Evolutionary conservation across 2,329 filamentous ascomycete genomes (phyloP).

Genomic region (Colletotrichum echinochloae): DNA sequence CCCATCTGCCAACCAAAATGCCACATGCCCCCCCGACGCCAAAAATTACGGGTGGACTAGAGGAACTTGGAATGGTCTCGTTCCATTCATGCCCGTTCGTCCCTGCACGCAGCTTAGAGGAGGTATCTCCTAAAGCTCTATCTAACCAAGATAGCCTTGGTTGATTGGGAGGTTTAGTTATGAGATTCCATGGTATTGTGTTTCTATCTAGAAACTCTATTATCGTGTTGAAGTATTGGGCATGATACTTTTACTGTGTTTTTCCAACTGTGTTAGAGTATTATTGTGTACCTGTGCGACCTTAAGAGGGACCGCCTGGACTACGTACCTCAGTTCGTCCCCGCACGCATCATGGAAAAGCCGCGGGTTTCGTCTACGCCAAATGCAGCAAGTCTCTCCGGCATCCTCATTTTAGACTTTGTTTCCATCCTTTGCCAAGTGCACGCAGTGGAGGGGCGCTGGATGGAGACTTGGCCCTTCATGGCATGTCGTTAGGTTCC

Average conservation of each 20-base stretch:
- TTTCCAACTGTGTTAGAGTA: too few species aligned
- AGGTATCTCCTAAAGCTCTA: too few species aligned
- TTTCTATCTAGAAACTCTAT: too few species aligned
- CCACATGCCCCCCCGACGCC: slow-evolving; percentile 14
- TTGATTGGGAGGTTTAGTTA: too few species aligned
- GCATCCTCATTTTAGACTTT: background rate
- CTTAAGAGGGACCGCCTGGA: too few species aligned
- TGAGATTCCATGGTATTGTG: too few species aligned
- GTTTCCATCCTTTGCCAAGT: slow-evolving; percentile 7
- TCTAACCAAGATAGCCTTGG: too few species aligned
- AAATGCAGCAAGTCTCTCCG: slow-evolving; percentile 14
- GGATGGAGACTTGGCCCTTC: slow-evolving; percentile 9
- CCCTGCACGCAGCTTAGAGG: slow-evolving; percentile 30
- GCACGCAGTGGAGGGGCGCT: slow-evolving; percentile 6
- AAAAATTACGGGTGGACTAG: background rate
- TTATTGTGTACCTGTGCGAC: too few species aligned
- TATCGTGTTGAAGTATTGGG: too few species aligned
- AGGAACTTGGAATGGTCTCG: background rate
- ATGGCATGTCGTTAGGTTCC: slow-evolving; percentile 24
- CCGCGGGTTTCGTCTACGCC: slow-evolving; percentile 2
- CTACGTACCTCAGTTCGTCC: too few species aligned
- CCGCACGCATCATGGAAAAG: slow-evolving; percentile 31
- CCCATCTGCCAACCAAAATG: slow-evolving; percentile 28
- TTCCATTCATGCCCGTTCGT: background rate
- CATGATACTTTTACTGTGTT: too few species aligned